Evolutionary conservation across 2,329 filamentous ascomycete species (phyloP), one percentile per base, ranked within the genome.

Genomic region (Penicillium verrucosum): DNA sequence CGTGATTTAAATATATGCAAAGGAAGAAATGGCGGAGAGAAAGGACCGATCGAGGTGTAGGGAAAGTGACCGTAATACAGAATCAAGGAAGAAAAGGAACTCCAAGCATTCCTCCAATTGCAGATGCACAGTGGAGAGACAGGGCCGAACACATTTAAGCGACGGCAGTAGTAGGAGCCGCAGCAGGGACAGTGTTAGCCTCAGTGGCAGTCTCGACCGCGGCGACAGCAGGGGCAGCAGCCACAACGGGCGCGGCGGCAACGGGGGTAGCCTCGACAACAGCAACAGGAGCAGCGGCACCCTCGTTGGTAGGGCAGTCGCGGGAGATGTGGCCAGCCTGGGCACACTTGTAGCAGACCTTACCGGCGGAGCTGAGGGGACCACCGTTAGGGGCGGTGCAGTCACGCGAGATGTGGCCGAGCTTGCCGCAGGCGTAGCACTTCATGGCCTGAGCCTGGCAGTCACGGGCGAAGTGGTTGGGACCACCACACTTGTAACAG

Each of bases 401-500:
- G 78, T 99, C 94, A 69, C 87, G 84, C 57, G 90, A 95, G 76
- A 96, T 96, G 80, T 96, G 92, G 50, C 91, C 91, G 66, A 96
- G 86, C 81, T 96, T 96, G 74, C 92, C 92, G 74, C 92, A 97
- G 65, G 92, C 92, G 72, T 96, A 97, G 83, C 92, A 97, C 81
- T 97, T 97, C 91, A 96, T 96, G 62, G 92, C 90, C 78, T 96
- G 92, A 66, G 94, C 92, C 82, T 97, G 94, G 83, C 94, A 99
- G 72, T 99, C 94, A 64, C 94, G 89, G 63, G 94, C 94, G 73
- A 96, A 99, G 80, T 99, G 94, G 83, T 99, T 99, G 58, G 94
- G 94, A 34, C 93, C 85, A 67, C 85, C 85, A 65, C 85, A 88
- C 78, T 87, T 87, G 80, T 87, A 87, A 80, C 85, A 88, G 56